Evolutionary conservation across 176 grass and related monocot species (phyloP).

Genomic region (Triticum dicoccoides): DNA sequence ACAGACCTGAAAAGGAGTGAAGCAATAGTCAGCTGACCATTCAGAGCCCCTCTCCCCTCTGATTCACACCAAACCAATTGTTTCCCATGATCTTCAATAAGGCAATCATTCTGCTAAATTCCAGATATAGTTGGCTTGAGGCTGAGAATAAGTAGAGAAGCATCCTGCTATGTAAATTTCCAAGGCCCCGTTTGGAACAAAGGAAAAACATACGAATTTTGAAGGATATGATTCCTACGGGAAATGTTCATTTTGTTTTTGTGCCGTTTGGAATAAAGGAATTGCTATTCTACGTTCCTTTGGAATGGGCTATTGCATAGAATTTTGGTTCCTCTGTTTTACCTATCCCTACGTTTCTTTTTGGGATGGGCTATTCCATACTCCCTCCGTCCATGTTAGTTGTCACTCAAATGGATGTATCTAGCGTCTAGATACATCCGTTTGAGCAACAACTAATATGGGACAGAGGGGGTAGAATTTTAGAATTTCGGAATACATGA

Average conservation of each 20-base stretch:
- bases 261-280: not conserved
- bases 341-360: no score
- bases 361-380: no score
- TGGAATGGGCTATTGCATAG: not conserved
- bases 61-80: not conserved
- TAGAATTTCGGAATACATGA: no score
- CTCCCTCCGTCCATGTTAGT: no score
- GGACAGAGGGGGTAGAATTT: no score
- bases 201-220: not conserved
- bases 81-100: not conserved
- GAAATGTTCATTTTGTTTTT: not conserved
- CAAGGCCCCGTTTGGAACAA: not conserved
- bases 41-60: not conserved
- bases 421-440: no score
- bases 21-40: constrained; percentile 7
- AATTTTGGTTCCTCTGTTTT: not conserved
- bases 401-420: no score
- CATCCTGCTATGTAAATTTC: not conserved
- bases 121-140: not conserved
- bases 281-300: not conserved
- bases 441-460: no score
- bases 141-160: not conserved
- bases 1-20: not conserved
- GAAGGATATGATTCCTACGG: not conserved
- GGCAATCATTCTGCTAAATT: not conserved